Base-by-base conservation (phyloP, 108 stramenopile genomes). In the Pseudonitzschia multiseries region DNA sequence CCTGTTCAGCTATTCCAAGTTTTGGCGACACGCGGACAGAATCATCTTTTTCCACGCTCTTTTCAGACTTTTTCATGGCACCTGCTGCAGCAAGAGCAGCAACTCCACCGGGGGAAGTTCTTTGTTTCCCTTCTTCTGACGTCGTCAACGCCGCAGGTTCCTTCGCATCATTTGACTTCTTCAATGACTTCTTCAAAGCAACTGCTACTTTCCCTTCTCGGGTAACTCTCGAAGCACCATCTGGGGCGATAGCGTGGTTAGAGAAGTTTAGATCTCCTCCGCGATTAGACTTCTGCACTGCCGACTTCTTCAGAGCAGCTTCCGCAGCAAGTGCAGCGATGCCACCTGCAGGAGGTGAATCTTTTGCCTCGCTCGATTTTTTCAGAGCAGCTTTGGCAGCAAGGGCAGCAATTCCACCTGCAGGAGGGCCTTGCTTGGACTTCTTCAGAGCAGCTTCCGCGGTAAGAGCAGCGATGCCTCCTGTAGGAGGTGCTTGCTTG, bases 381-480 rank as follows among this genome's bases (percentile, higher is more conserved):
- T 68, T 50, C 29, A 27, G 27, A 31, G 52, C 69, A 56, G 69
- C 69, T 32, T 53, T 13, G 17, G 69, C 69, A 22, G 69, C 69
- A 53, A 69, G 32, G 12, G 69, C 52, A 18, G 32, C 69, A 40
- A 69, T 69, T 12, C 69, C 52, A 29, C 27, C 41, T 42, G 9
- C 22, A 13, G 20, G 52, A 24, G 27, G 44, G 17, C 22, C 21
- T 28, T 26, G 17, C 26, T 57, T 57, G 21, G 56, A 20, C 67
- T 21, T 68, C 44, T 68, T 50, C 48, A 68, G 13, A 22, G 50
- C 67, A 51, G 67, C 67, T 24, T 46, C 24, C 18, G 67, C 44
- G 67, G 67, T 18, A 22, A 68, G 44, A n/a, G 67, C 67, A 22
- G 26, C 50, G 14, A 68, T 68, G 13, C 15, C 67, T n/a, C 21